Evolutionary conservation across 768 basidiomycete genomes (phyloP).

Genomic region (Cubamyces sp.): DNA sequence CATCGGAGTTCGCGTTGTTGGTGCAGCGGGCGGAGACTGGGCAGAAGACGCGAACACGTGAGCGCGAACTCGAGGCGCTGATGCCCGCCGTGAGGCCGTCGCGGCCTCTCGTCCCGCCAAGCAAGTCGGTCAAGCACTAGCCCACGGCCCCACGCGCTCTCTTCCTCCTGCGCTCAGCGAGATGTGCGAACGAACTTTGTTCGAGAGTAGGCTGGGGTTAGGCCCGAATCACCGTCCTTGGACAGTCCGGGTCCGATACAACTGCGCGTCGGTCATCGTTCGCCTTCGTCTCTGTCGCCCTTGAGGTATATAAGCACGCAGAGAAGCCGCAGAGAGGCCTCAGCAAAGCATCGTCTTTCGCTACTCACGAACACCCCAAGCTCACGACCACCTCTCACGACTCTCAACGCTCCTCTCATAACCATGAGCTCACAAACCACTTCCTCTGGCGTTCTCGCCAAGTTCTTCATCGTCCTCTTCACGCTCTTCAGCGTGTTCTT

Average conservation of each 20-base stretch:
- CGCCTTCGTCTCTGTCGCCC: neutral
- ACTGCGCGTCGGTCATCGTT: neutral
- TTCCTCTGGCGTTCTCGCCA: neutral
- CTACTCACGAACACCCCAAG: neutral
- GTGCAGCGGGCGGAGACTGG: too few relatives aligned
- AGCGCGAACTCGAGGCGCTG: neutral
- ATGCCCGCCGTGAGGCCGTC: neutral
- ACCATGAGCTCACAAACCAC: conserved; percentile 18
- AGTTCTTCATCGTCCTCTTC: conserved; percentile 4
- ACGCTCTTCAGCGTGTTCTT: conserved; percentile 14
- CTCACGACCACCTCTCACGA: conserved; percentile 11
- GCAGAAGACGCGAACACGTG: neutral
- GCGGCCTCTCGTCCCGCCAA: too few relatives aligned
- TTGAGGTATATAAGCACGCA: neutral
- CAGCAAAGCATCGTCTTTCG: conserved; percentile 5
- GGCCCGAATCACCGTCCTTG: neutral
- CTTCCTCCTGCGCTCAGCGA: neutral
- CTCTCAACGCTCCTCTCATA: neutral
- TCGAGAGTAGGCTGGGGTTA: too few relatives aligned
- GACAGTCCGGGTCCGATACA: neutral
- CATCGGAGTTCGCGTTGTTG: too few relatives aligned
- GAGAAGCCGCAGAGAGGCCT: neutral
- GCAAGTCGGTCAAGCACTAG: too few relatives aligned
- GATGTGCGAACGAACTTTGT: neutral
- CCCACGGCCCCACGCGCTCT: neutral